A percentile compares a stretch with the other conserved stretches of the same genome.
Conservation (phyloP, 257 asterid genomes). For the Solanum neorickii region DNA sequence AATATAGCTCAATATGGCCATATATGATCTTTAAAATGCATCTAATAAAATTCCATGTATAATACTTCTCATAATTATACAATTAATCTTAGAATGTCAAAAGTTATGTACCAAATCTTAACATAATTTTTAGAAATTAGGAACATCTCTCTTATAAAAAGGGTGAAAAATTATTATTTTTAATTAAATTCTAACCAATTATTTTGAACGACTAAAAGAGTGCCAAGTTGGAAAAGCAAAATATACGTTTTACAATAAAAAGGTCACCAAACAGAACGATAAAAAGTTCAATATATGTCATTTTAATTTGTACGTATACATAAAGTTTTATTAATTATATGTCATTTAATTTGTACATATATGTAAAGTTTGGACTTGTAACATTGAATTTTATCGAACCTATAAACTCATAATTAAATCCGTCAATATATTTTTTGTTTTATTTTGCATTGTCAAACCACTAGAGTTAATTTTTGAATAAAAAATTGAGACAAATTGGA, state of each 20-base stretch:
- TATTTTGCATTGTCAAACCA: neutral
- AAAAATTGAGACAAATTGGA: neutral
- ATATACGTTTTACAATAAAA: neutral
- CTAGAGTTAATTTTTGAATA: neutral
- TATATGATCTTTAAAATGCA: no score
- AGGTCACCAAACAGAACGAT: neutral
- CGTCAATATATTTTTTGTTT: neutral
- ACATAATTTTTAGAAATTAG: neutral
- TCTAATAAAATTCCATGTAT: no score
- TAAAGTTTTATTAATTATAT: neutral
- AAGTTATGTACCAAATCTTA: neutral
- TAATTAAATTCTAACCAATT: neutral
- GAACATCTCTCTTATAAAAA: neutral
- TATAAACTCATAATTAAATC: neutral
- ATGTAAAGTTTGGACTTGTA: neutral
- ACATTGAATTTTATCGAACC: neutral
- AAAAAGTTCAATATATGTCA: neutral
- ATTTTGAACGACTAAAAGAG: neutral
- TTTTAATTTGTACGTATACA: neutral
- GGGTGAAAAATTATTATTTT: neutral
- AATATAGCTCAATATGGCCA: no score
- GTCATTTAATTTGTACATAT: neutral
- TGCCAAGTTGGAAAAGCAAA: neutral
- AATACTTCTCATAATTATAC: neutral
- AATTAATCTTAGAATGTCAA: neutral